Conservation (phyloP, 306 rosid species). For the Comarum palustre region DNA sequence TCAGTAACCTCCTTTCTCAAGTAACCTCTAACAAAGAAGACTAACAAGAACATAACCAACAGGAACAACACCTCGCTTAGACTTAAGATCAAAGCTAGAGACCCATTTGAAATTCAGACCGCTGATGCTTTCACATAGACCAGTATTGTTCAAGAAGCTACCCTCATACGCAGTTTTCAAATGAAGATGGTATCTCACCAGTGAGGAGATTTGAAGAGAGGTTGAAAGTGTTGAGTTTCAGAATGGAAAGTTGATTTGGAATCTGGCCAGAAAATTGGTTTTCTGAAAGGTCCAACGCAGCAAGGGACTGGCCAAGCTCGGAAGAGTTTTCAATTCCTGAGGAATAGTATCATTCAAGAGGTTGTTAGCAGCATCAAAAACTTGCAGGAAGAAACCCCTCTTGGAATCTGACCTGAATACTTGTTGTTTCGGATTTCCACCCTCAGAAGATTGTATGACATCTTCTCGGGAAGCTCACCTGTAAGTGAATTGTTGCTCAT, state of each 20-base stretch:
- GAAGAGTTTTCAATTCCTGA: constrained; percentile 46
- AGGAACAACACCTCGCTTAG: constrained; percentile 19
- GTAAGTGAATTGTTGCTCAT: constrained; percentile 43
- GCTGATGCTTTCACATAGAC: constrained; percentile 48
- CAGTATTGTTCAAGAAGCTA: constrained; percentile 69
- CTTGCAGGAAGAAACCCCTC: constrained; percentile 45
- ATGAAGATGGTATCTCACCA: constrained; percentile 48
- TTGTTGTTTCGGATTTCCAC: constrained; percentile 50
- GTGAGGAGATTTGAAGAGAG: constrained; percentile 54
- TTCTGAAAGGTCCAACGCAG: constrained; percentile 53
- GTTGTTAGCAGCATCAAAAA: constrained; percentile 50
- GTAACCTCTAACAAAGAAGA: constrained; percentile 28
- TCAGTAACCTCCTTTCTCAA: constrained; percentile 41
- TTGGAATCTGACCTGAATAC: constrained; percentile 57
- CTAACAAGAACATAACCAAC: constrained; percentile 15
- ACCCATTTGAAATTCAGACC: constrained; percentile 34
- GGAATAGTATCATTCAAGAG: constrained; percentile 55
- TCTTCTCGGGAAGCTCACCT: constrained; percentile 53
- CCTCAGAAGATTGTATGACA: constrained; percentile 35
- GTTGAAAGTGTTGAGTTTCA: constrained; percentile 25
- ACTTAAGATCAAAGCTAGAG: constrained; percentile 46
- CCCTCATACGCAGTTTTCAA: constrained; percentile 37
- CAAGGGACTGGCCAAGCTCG: constrained; percentile 29
- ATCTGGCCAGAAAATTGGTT: constrained; percentile 62
- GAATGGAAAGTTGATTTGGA: constrained; percentile 31